Percentiles rank a stretch among this genome's conserved stretches.
These are phyloP conservation scores for Cajanus cajan DNA, from an alignment of 306 rosid genomes.

Conservation along the genomic window DNA sequence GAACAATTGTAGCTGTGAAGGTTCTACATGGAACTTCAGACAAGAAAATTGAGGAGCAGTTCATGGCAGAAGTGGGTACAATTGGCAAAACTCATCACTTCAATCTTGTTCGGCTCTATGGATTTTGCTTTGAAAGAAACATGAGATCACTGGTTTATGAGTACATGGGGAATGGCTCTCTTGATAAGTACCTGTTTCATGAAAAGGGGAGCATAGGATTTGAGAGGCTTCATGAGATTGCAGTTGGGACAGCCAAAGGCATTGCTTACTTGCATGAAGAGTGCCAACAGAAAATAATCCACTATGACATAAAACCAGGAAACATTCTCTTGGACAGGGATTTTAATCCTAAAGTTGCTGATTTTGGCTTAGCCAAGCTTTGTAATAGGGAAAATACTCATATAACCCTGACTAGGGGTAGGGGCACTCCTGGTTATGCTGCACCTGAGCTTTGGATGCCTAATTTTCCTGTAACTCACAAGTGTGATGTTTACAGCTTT, in stretches of 20 bases:
- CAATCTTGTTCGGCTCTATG: not conserved
- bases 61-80: not conserved
- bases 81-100: not conserved
- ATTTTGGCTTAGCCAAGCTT: not conserved
- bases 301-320: not conserved
- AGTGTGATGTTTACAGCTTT: not conserved
- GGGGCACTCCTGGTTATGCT: not conserved
- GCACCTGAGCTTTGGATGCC: slow-evolving; percentile 14
- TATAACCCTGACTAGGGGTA: not conserved
- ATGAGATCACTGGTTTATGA: not conserved
- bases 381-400: not conserved
- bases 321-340: not conserved
- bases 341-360: not conserved
- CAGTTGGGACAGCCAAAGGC: no score
- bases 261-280: slow-evolving; percentile 1
- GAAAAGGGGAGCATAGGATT: no score
- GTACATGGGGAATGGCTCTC: not conserved
- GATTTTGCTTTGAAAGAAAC: not conserved
- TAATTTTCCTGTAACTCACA: not conserved
- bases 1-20: slow-evolving; percentile 27
- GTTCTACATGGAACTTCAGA: not conserved
- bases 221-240: no score
- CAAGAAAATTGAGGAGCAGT: not conserved
- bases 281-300: not conserved
- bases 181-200: no score